Base-by-base conservation (phyloP, 352 stramenopile species). In the Pythium volutum region DNA sequence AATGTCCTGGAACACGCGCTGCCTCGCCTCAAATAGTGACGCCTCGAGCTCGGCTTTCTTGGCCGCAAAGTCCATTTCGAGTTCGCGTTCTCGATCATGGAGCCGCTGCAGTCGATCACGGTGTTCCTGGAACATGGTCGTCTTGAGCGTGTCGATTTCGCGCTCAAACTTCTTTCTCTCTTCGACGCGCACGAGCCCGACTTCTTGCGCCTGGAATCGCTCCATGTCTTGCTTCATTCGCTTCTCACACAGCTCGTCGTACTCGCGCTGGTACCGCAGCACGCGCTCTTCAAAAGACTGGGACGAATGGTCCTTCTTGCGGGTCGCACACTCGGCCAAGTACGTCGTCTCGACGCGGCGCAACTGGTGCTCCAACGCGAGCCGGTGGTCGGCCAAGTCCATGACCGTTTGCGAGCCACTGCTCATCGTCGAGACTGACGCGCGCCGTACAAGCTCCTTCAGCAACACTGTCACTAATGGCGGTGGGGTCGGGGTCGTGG, bases 221-320 rank as follows among this genome's bases (percentile, higher is more conserved):
- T 82, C 74, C 4, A 91, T 26, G 29, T 91, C 79, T 59, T 85
- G 68, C 6, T 77, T 60, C 5, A 89, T 33, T 10, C 74, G 69
- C 43, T 78, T 76, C 27, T 88, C 73, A 42, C 74, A 77, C n/a
- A 84, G 58, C 0, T 69, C 74, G 34, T 91, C 79, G 59, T 80
- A 89, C 58, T 91, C 81, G 12, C 73, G 70, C 50, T 91, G 79
- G 39, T 91, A 91, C 27, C 77, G 66, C 2, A 88, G 61, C 68
- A 89, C 83, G 4, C 79, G 77, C 41, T 84, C 71, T 71, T 91
- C 78, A 14, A 88, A 54, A 9, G 70, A 79, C 16, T 75, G 72
- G 3, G 55, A 36, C n/a, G 46, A 52, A 2, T 73, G 67, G 11
- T 79, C 64, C 10, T 62, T 23, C 29, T 85, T 81, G 12, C 79